phyloP scores from a whole-genome alignment of 495 filamentous ascomycete species.

The Xylaria cubensis region DNA sequence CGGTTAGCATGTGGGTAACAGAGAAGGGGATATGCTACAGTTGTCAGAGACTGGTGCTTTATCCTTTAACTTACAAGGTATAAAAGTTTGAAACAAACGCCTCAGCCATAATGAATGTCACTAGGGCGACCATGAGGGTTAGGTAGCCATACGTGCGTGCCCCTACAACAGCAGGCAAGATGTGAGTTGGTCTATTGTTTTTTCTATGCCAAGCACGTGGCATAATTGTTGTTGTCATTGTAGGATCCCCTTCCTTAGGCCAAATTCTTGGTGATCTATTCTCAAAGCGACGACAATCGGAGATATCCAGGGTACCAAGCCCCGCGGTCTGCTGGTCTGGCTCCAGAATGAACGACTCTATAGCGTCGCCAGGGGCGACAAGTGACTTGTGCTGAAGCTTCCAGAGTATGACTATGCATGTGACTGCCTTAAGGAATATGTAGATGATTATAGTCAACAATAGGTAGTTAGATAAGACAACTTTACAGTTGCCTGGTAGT shows the following conservation, averaged over 20 bases:
- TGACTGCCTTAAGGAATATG: constrained; percentile 12
- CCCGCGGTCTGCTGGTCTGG: constrained; percentile 27
- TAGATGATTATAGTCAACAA: constrained; percentile 19
- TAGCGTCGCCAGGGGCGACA: constrained; percentile 25
- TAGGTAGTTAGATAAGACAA: constrained; percentile 22
- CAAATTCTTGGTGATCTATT: neutral
- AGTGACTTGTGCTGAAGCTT: constrained; percentile 15
- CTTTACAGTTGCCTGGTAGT: constrained; percentile 13
- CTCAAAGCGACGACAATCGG: constrained; percentile 9
- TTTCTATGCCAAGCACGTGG: neutral
- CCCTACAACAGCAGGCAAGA: neutral
- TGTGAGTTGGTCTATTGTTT: neutral
- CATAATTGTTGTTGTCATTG: neutral
- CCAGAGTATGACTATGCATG: neutral
- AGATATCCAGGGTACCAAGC: constrained; percentile 24
- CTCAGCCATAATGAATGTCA: neutral
- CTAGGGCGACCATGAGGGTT: neutral
- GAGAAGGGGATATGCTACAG: neutral
- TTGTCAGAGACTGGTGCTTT: neutral
- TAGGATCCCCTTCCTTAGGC: neutral
- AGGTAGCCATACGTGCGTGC: neutral
- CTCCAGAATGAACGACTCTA: constrained; percentile 32
- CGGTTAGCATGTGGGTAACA: neutral
- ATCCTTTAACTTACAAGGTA: neutral
- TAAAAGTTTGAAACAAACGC: neutral